Evolutionary conservation across 2,329 filamentous ascomycete species (phyloP).

Genomic region (Hypoxylon sp.): DNA sequence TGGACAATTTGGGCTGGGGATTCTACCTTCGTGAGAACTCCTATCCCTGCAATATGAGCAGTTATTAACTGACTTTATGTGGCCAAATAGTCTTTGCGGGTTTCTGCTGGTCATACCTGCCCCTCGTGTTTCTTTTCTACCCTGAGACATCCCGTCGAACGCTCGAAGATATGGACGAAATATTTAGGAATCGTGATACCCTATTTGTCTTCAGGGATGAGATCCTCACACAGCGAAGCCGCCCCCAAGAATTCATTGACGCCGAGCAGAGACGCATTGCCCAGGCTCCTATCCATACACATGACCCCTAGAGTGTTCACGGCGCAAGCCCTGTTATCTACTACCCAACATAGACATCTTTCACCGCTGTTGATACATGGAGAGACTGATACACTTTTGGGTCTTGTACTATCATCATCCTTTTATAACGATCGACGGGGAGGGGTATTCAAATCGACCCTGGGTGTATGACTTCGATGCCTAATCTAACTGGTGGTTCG

Average conservation of each 20-base stretch:
- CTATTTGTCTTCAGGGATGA: constrained; percentile 55
- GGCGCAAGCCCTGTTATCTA: not conserved
- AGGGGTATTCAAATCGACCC: not conserved
- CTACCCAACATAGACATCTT: too few species aligned
- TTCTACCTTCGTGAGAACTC: constrained; percentile 57
- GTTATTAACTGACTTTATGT: constrained; percentile 5
- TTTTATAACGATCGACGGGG: not conserved
- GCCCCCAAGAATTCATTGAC: constrained; percentile 56
- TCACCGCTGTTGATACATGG: not conserved
- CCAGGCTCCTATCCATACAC: constrained; percentile 21
- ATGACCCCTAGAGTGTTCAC: constrained; percentile 3
- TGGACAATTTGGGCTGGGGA: constrained; percentile 62
- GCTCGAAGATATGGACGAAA: constrained; percentile 65
- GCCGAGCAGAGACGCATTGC: constrained; percentile 55
- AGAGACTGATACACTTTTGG: not conserved
- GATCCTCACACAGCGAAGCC: constrained; percentile 56
- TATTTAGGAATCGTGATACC: constrained; percentile 55
- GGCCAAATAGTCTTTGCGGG: constrained; percentile 62
- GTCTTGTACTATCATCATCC: not conserved
- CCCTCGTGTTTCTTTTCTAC: constrained; percentile 64
- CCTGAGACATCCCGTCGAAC: constrained; percentile 64
- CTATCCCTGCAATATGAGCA: constrained; percentile 53
- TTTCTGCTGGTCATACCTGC: constrained; percentile 56
- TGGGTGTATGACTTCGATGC: too few species aligned
- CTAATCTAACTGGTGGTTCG: too few species aligned